These are phyloP conservation scores for Dispira parvispora DNA, from an alignment of 192 early-diverging fungal genomes.

Conservation along the genomic window DNA sequence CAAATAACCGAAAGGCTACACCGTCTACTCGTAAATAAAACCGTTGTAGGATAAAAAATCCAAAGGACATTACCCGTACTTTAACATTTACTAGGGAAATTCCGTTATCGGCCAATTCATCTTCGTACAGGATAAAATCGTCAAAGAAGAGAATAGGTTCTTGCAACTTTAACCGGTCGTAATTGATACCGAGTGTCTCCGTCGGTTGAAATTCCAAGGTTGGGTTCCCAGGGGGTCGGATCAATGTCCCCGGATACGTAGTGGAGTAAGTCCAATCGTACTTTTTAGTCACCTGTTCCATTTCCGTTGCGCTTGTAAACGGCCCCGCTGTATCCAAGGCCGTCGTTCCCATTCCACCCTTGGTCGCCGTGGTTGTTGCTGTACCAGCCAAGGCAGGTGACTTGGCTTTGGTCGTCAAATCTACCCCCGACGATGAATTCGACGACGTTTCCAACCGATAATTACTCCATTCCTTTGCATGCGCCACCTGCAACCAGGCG, in stretches of 20 bases:
- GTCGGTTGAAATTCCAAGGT: not conserved
- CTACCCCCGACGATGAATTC: no score
- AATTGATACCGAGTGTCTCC: conserved; percentile 38
- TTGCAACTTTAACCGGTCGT: conserved; percentile 47
- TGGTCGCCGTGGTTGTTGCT: no score
- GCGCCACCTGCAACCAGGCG: conserved; percentile 67
- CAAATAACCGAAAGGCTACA: conserved; percentile 79
- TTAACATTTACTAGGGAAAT: conserved; percentile 59
- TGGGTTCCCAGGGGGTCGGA: conserved; percentile 8
- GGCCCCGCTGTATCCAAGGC: no score
- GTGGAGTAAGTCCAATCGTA: conserved; percentile 98
- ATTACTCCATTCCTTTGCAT: conserved; percentile 70
- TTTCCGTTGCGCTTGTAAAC: no score
- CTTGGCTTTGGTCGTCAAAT: no score
- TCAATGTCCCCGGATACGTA: conserved; percentile 48
- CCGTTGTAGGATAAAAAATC: conserved; percentile 73
- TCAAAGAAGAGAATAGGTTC: conserved; percentile 92
- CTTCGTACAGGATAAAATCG: conserved; percentile 87
- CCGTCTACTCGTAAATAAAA: conserved; percentile 89
- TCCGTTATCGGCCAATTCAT: conserved; percentile 94
- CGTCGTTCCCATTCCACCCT: no score
- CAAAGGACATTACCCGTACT: conserved; percentile 83
- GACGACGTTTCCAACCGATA: conserved; percentile 33
- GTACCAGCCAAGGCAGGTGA: no score
- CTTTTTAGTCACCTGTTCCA: not conserved